Evolutionary conservation across 768 basidiomycete genomes (phyloP).

Genomic region (Macrocybe gigantea): DNA sequence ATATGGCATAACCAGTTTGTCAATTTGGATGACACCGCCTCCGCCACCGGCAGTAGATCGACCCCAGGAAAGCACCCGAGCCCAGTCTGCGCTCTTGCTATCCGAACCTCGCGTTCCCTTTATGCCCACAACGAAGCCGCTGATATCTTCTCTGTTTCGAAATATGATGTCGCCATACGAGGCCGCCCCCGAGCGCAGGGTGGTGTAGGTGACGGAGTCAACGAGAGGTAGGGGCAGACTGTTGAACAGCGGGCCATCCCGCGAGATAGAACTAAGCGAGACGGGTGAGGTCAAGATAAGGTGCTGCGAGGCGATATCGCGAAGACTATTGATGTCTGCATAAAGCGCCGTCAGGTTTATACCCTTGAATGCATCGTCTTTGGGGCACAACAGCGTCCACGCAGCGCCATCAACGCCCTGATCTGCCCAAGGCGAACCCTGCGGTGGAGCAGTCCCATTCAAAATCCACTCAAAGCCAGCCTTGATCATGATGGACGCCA

Average conservation of each 20-base stretch:
- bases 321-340: slow-evolving; percentile 46
- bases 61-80: slow-evolving; percentile 66
- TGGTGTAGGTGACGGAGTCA: slow-evolving; percentile 69
- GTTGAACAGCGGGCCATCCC: slow-evolving; percentile 42
- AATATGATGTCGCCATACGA: slow-evolving; percentile 84
- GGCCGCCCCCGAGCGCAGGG: slow-evolving; percentile 61
- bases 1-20: slow-evolving; percentile 80
- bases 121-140: slow-evolving; percentile 62
- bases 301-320: slow-evolving; percentile 68
- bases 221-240: slow-evolving; percentile 70
- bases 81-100: slow-evolving; percentile 51
- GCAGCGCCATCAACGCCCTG: slow-evolving; percentile 40
- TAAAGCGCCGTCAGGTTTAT: slow-evolving; percentile 76
- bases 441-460: slow-evolving; percentile 76
- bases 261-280: slow-evolving; percentile 15
- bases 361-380: slow-evolving; percentile 86
- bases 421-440: slow-evolving; percentile 61
- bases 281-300: slow-evolving; percentile 47
- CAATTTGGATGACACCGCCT: slow-evolving; percentile 88
- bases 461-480: slow-evolving; percentile 90
- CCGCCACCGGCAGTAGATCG: slow-evolving; percentile 67
- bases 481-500: slow-evolving; percentile 77
- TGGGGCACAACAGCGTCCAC: slow-evolving; percentile 90
- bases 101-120: slow-evolving; percentile 68
- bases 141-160: slow-evolving; percentile 38